Evolutionary conservation across 2,329 filamentous ascomycete species (phyloP), one percentile per base, ranked within the genome.

Genomic region (Fusarium sarcochroum): DNA sequence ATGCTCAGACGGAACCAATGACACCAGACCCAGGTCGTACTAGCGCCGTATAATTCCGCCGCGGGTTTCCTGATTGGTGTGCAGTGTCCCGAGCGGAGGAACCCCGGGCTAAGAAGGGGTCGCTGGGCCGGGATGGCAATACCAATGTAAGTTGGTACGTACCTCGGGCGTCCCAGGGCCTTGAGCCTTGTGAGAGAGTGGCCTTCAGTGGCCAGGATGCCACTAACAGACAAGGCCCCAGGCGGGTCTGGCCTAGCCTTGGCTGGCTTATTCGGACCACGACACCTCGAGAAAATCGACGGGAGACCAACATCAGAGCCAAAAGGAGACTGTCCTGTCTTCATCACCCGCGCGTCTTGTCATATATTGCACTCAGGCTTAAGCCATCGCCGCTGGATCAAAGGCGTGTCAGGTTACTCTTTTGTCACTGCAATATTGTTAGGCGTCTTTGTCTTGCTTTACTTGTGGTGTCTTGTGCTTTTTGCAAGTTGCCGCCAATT

Each of bases 241-340:
- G 66, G 66, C 64, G 66, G 69, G 69, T 61, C 58, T 50, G 47
- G 58, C 32, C 48, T 64, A 62, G 58, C 64, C 56, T 57, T 70
- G 58, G 64, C 62, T 68, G 77, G 77, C 77, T 78, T 79, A 78
- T 79, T 79, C 77, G 76, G 76, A 78, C 77, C 77, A 79, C 77
- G 77, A 79, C 77, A 79, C 74, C 76, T 78, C 69, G 73, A 78
- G 75, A 79, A 79, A 79, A 78, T 72, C 76, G 71, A 78, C 59
- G 57, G 71, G 67, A 66, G 66, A 65, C 76, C 70, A 74, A 77
- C 77, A 76, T 72, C 75, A 73, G 73, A 58, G 68, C 69, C 74
- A 75, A 76, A 72, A 75, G 75, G 75, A 77, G 77, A 76, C 69
- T 65, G 69, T 53, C 58, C 67, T 57, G 69, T 63, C 68, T 68